Evolutionary conservation across 139 green algal genomes (phyloP).

Genomic region (Marvania coccoides): DNA sequence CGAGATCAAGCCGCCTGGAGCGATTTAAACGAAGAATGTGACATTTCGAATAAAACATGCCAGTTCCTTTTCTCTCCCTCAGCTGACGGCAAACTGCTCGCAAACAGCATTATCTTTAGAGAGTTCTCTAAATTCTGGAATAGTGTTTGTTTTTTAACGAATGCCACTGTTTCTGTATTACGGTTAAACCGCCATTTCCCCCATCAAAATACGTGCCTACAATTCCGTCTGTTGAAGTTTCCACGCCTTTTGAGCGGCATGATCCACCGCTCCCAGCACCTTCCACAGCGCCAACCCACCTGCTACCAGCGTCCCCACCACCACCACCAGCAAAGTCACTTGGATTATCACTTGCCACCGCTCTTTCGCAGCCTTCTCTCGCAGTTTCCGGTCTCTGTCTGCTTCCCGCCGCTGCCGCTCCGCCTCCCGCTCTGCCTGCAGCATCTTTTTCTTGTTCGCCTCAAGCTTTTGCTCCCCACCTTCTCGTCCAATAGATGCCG

Average conservation of each 20-base stretch:
- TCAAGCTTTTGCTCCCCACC: background rate
- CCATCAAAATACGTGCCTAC: too few species aligned
- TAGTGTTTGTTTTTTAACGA: too few species aligned
- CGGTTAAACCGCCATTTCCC: too few species aligned
- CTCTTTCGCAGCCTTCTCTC: background rate
- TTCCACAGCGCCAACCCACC: background rate
- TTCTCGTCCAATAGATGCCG: background rate
- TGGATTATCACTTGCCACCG: background rate
- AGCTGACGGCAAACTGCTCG: too few species aligned
- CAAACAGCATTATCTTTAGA: too few species aligned
- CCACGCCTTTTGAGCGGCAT: conserved; percentile 6
- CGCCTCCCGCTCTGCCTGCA: background rate
- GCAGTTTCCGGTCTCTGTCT: background rate
- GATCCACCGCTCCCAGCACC: conserved; percentile 1
- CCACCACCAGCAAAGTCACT: background rate
- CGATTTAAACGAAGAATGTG: too few species aligned
- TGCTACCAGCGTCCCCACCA: conserved; percentile 4
- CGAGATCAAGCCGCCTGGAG: too few species aligned
- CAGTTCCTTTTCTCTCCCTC: too few species aligned
- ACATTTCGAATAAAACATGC: too few species aligned
- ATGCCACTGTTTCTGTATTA: too few species aligned
- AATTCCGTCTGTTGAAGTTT: background rate
- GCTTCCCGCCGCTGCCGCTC: background rate
- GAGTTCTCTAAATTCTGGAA: too few species aligned
- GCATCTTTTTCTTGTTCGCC: background rate